These are phyloP conservation scores for Colletotrichum incanum DNA, from an alignment of 2,329 filamentous ascomycete genomes.

Conservation along the genomic window DNA sequence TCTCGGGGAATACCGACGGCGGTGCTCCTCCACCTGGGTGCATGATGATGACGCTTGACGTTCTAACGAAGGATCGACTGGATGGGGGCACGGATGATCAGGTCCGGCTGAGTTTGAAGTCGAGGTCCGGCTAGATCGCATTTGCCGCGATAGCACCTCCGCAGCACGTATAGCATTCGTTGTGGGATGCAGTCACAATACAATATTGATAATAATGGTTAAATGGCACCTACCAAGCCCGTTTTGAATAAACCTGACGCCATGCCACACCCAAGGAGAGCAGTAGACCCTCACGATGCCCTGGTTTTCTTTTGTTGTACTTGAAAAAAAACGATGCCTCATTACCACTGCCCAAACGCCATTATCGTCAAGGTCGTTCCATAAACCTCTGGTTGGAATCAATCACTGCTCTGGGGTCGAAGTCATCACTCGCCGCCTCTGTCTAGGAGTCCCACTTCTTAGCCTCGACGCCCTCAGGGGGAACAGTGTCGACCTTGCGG, in stretches of 20 bases:
- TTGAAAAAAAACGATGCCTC: neutral
- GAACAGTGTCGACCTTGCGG: constrained; percentile 79
- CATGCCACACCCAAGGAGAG: constrained; percentile 1
- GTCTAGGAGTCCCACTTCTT: constrained; percentile 73
- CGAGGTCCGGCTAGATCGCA: neutral
- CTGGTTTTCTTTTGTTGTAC: neutral
- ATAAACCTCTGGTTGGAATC: neutral
- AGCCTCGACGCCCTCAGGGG: constrained; percentile 83
- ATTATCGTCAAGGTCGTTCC: neutral
- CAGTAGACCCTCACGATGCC: neutral
- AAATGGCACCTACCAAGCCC: neutral
- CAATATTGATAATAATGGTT: neutral
- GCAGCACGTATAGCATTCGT: neutral
- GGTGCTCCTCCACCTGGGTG: neutral
- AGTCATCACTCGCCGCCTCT: no score
- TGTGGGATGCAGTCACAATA: constrained; percentile 4
- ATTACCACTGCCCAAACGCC: constrained; percentile 7
- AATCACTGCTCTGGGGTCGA: neutral
- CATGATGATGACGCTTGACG: neutral
- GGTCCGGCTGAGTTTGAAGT: neutral
- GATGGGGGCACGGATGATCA: neutral
- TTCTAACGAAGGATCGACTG: neutral
- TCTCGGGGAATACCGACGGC: neutral
- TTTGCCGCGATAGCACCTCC: neutral
- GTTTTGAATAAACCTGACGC: constrained; percentile 26